Evolutionary conservation across 2,329 filamentous ascomycete genomes (phyloP).

Genomic region (Fonsecaea pedrosoi): DNA sequence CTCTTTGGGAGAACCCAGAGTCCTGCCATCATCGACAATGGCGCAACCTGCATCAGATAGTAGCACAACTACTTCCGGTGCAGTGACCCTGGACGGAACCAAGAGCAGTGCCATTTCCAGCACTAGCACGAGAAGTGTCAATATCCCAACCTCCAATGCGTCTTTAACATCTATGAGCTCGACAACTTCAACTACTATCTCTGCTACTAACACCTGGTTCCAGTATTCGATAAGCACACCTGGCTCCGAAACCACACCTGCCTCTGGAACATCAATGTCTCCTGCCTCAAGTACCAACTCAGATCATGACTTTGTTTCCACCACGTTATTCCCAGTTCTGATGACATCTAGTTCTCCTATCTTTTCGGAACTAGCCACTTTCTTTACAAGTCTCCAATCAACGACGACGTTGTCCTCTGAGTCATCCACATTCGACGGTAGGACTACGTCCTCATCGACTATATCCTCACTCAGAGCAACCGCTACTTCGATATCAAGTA

Average conservation of each 20-base stretch:
- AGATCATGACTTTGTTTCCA: neutral
- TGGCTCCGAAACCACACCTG: neutral
- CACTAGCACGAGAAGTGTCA: neutral
- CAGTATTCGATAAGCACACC: neutral
- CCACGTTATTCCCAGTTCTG: neutral
- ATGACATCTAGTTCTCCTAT: neutral
- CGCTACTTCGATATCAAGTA: neutral
- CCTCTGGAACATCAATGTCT: neutral
- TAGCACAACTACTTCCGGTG: neutral
- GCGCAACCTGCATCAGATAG: neutral
- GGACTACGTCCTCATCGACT: neutral
- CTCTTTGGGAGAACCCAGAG: neutral
- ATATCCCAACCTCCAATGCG: neutral
- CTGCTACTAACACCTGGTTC: neutral
- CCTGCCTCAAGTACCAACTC: neutral
- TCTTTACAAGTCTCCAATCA: neutral
- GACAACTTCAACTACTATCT: neutral
- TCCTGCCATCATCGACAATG: neutral
- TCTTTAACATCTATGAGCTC: neutral
- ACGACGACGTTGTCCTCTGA: neutral
- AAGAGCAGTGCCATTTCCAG: neutral
- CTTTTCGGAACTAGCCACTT: neutral
- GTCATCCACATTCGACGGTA: neutral
- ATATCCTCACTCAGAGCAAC: neutral
- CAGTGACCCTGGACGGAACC: neutral